Base-by-base conservation (phyloP, 192 early-diverging fungal genomes). In the Mortierella claussenii region DNA sequence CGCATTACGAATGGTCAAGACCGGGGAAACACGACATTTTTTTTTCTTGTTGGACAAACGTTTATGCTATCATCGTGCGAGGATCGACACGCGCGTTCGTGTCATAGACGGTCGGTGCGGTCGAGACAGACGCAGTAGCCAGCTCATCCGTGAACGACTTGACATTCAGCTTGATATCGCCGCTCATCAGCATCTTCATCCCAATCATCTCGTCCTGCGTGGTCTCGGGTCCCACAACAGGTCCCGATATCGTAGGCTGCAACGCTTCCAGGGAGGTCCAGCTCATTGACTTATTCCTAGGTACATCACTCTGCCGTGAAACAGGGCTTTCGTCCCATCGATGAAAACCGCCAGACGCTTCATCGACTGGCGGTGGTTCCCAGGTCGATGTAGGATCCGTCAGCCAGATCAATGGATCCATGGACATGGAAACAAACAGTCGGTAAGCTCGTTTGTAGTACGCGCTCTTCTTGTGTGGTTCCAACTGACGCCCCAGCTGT, bases 401-500 rank as follows among this genome's bases (percentile, higher is more conserved):
- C 27, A 71, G 36, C 69, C 69, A 71, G 6, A 45, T 21, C 4
- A 18, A 28, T 2, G 69, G 44, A 49, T 64, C 34, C 52, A 71
- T 64, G 2, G 51, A 61, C 69, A 71, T 71, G n/a, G 30, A 21
- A 24, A 6, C 6, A 24, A 63, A 71, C 12, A 71, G 23, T 12
- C 31, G 18, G 10, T 57, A 26, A 10, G 69, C 69, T 30, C 56
- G 17, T 24, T 11, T 24, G 30, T 71, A 51, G 27, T 58, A 71
- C n/a, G 23, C n/a, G 11, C 40, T 46, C 40, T 64, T 62, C 23
- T 10, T 7, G 6, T 30, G 36, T 18, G 45, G 27, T 2, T 61
- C 60, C 9, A 70, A 68, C 53, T 82, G 66, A 23, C 80, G 78
- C 1, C 81, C 81, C 11, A 85, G 55, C 30, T 76, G 74, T 3